phyloP scores from a whole-genome alignment of 257 asterid species.

The Paulownia fortunei region DNA sequence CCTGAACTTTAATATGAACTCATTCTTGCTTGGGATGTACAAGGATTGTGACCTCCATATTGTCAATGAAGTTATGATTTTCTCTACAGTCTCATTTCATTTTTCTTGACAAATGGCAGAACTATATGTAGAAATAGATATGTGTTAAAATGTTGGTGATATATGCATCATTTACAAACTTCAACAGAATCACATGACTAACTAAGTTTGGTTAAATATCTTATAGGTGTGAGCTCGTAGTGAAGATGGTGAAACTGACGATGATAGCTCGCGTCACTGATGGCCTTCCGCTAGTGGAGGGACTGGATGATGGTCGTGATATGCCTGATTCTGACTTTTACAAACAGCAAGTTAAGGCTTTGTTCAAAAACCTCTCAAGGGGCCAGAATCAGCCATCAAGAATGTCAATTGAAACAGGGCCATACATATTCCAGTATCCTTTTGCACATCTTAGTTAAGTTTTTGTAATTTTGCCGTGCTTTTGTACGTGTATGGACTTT shows the following conservation, averaged over 20 bases:
- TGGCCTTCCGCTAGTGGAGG: slow-evolving; percentile 94
- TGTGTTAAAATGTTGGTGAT: slow-evolving; percentile 1
- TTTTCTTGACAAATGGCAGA: slow-evolving; percentile 1
- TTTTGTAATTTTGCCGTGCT: background rate
- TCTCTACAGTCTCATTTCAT: background rate
- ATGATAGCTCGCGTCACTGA: slow-evolving; percentile 97
- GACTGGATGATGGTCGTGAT: slow-evolving; percentile 94
- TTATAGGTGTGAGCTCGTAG: slow-evolving; percentile 46
- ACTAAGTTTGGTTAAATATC: slow-evolving; percentile 14
- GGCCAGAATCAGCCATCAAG: slow-evolving; percentile 91
- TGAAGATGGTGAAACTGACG: slow-evolving; percentile 88
- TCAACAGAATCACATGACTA: background rate
- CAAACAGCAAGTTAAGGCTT: slow-evolving; percentile 86
- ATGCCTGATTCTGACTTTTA: slow-evolving; percentile 80
- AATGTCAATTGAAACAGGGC: slow-evolving; percentile 93
- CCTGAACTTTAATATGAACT: too few relatives aligned
- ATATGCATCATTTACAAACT: slow-evolving; percentile 11
- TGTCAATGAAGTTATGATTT: background rate
- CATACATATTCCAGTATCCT: slow-evolving; percentile 96
- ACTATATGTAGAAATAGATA: background rate
- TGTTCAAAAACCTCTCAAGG: slow-evolving; percentile 87
- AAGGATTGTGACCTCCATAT: background rate
- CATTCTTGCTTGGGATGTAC: background rate
- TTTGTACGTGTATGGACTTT: slow-evolving; percentile 10
- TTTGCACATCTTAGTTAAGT: slow-evolving; percentile 20